Percentiles rank a stretch among this genome's conserved stretches.
Evolutionary conservation across 345 rosid species (phyloP).

Genomic region (Gossypium mustelinum): DNA sequence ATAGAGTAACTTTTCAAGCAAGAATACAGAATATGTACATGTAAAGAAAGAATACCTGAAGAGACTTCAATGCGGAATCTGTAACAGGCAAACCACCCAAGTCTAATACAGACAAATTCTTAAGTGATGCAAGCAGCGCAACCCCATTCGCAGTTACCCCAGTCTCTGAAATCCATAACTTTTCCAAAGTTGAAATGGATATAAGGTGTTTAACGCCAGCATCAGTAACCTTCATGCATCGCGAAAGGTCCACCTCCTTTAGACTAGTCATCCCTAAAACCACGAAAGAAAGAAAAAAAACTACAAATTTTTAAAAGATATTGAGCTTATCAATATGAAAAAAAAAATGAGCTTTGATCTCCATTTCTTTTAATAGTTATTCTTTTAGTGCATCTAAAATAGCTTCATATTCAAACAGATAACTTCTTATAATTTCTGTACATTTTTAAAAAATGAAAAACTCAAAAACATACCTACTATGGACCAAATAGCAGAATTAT

Average conservation of each 20-base stretch:
- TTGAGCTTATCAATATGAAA: not conserved
- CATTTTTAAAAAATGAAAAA: not conserved
- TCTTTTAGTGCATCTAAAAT: not conserved
- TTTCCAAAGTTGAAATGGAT: constrained; percentile 60
- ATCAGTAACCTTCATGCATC: constrained; percentile 75
- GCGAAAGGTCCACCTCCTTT: constrained; percentile 76
- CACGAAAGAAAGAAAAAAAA: not conserved
- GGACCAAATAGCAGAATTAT: constrained; percentile 69
- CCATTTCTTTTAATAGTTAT: not conserved
- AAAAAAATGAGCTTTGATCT: not conserved
- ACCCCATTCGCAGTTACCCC: constrained; percentile 58
- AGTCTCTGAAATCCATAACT: constrained; percentile 60
- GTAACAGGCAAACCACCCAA: constrained; percentile 89
- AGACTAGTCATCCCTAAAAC: constrained; percentile 59
- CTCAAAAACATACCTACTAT: constrained; percentile 43
- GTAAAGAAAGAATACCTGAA: constrained; percentile 50
- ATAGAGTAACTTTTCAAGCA: not conserved
- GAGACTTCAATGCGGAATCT: constrained; percentile 53
- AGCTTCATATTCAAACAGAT: not conserved
- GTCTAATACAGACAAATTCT: constrained; percentile 52
- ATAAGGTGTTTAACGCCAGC: constrained; percentile 61
- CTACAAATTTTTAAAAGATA: not conserved
- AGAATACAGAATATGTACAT: not conserved
- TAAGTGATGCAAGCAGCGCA: constrained; percentile 59
- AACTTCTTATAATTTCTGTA: not conserved